A percentile compares a stretch with the other conserved stretches of the same genome.
Conservation (phyloP, 331 rosid species). For the Rhamnella rubrinervis region DNA sequence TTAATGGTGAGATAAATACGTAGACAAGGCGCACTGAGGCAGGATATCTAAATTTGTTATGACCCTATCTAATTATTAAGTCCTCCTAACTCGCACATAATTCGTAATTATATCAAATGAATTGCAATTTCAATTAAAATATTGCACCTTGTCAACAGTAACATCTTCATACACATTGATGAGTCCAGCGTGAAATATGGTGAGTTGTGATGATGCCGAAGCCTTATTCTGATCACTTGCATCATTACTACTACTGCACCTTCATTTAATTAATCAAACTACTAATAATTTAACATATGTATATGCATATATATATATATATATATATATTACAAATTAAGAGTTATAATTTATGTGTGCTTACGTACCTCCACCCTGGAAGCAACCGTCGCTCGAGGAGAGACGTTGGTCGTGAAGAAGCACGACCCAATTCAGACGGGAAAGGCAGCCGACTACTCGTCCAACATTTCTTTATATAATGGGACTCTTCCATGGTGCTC, state of each 20-base stretch:
- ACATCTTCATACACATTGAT: constrained; percentile 28
- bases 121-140: background rate
- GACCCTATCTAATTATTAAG: too few species aligned
- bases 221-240: background rate
- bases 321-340: too few species aligned
- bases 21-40: too few species aligned
- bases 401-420: constrained; percentile 3
- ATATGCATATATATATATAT: background rate
- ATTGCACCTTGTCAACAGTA: constrained; percentile 27
- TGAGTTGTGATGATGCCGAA: constrained; percentile 27
- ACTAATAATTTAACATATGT: too few species aligned
- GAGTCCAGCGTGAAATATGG: constrained; percentile 32
- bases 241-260: constrained; percentile 10
- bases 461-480: background rate
- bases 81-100: too few species aligned
- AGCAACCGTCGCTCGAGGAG: constrained; percentile 20
- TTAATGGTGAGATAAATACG: too few species aligned
- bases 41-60: too few species aligned
- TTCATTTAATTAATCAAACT: background rate
- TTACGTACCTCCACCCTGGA: constrained; percentile 16
- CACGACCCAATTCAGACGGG: background rate
- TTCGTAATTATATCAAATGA: too few species aligned
- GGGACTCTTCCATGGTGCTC: background rate
- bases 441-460: background rate
- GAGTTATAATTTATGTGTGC: background rate